Evolutionary conservation across 345 rosid genomes (phyloP).

Genomic region (Raphanus sativus): DNA sequence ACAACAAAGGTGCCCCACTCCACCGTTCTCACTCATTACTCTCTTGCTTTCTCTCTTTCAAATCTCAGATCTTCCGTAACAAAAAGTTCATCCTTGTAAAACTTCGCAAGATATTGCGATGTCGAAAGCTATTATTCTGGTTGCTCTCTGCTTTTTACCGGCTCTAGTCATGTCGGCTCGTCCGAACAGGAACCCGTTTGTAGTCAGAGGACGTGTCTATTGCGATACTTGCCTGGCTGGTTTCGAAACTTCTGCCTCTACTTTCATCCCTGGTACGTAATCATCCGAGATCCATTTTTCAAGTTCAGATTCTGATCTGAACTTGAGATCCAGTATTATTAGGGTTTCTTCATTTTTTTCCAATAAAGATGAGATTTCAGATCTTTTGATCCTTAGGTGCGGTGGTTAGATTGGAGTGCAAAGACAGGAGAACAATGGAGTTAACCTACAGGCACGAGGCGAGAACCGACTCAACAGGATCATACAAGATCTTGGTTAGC

Average conservation of each 20-base stretch:
- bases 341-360: neutral
- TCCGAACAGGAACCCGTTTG: slow-evolving; percentile 48
- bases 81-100: neutral
- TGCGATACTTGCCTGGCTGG: slow-evolving; percentile 89
- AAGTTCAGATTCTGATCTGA: neutral
- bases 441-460: slow-evolving; percentile 57
- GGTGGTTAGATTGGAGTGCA: slow-evolving; percentile 70
- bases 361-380: neutral
- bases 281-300: neutral
- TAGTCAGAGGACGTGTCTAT: slow-evolving; percentile 62
- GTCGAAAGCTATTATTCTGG: slow-evolving; percentile 46
- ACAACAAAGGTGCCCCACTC: neutral
- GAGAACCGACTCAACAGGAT: slow-evolving; percentile 60
- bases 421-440: slow-evolving; percentile 52
- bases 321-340: neutral
- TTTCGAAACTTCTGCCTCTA: slow-evolving; percentile 75
- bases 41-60: neutral
- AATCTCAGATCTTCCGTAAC: neutral
- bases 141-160: slow-evolving; percentile 58
- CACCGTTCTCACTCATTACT: slow-evolving; percentile 1
- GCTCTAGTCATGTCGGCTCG: slow-evolving; percentile 51
- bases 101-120: slow-evolving; percentile 19
- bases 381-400: slow-evolving; percentile 47
- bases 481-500: slow-evolving; percentile 54
- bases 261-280: slow-evolving; percentile 59